phyloP scores from a whole-genome alignment of 176 grass and related monocot species.

The barley (Hordeum vulgare) region MorexV3_pseudomolecules_assembly NC_058524.1:614176916-614177415 shows the following conservation, averaged over 20 bases:
- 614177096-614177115: conserved; percentile 7
- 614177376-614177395: background rate
- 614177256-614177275: background rate
- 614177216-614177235: conserved; percentile 3
- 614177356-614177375: conserved; percentile 4
- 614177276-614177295: background rate
- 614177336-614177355: background rate
- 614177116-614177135: conserved; percentile 20
- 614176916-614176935: conserved; percentile 19
- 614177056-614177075: conserved; percentile 24
- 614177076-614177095: background rate
- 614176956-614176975: background rate
- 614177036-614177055: conserved; percentile 11
- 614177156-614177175: background rate
- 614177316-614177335: background rate
- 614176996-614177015: background rate
- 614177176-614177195: background rate
- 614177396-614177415: background rate
- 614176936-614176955: conserved; percentile 13
- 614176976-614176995: background rate
- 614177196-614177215: conserved; percentile 14
- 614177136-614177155: background rate
- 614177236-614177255: conserved; percentile 1
- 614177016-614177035: conserved; percentile 23
- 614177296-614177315: conserved; percentile 6